These are phyloP conservation scores for Phanerochaete carnosa DNA, from an alignment of 768 basidiomycete species.

Conservation along the genomic window DNA sequence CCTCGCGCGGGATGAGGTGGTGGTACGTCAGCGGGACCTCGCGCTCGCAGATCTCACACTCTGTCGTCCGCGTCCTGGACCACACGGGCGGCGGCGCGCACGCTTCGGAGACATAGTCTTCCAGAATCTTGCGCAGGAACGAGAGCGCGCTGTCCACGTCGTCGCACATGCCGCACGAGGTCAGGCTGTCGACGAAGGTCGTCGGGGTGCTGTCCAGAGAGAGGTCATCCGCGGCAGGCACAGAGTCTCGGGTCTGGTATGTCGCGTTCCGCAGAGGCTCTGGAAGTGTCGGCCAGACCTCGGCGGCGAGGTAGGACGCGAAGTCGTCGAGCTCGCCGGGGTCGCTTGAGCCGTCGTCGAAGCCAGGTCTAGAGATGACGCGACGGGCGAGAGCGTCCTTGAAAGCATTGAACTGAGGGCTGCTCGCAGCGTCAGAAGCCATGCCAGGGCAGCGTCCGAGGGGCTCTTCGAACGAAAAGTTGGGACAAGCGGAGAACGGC, in stretches of 20 bases:
- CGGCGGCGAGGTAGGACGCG: conserved; percentile 45
- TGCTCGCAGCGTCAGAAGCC: no score
- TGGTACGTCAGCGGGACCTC: conserved; percentile 57
- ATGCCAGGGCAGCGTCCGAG: no score
- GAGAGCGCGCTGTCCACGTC: conserved; percentile 38
- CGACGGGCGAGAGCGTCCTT: conserved; percentile 45
- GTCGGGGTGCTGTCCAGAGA: conserved; percentile 38
- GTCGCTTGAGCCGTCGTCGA: conserved; percentile 12
- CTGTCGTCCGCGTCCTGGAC: conserved; percentile 46
- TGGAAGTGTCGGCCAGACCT: conserved; percentile 47
- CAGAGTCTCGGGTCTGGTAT: conserved; percentile 31
- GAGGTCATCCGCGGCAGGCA: conserved; percentile 35
- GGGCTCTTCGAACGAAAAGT: no score
- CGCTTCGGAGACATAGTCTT: conserved; percentile 41
- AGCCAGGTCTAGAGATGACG: conserved; percentile 30
- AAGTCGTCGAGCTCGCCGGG: conserved; percentile 48
- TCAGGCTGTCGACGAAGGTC: conserved; percentile 46
- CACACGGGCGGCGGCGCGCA: conserved; percentile 50
- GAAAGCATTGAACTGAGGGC: conserved; percentile 29
- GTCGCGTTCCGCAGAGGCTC: conserved; percentile 31
- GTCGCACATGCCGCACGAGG: conserved; percentile 42
- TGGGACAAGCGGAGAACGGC: no score
- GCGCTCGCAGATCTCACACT: conserved; percentile 61
- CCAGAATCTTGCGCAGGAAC: conserved; percentile 40
- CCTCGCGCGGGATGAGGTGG: conserved; percentile 54